Conservation (phyloP, 108 stramenopile species). For the Nitzschia sp. region DNA sequence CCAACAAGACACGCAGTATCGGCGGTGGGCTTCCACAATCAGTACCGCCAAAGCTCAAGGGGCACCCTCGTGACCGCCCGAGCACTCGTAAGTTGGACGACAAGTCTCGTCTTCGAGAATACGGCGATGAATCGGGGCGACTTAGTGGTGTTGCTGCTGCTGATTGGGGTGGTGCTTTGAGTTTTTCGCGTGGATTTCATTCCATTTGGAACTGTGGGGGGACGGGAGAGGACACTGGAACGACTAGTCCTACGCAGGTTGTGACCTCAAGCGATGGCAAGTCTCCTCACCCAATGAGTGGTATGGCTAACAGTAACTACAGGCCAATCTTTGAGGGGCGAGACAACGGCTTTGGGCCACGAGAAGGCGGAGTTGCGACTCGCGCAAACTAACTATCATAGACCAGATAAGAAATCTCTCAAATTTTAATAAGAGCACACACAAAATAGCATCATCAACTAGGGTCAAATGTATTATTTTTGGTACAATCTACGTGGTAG, state of each 20-base stretch:
- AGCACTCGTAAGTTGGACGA: conserved; percentile 31
- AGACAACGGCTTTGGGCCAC: conserved; percentile 24
- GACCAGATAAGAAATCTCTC: neutral
- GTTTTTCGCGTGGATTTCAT: conserved; percentile 61
- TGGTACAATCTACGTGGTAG: no score
- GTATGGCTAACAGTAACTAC: neutral
- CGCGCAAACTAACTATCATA: conserved; percentile 27
- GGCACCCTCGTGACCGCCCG: conserved; percentile 72
- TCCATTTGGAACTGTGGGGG: conserved; percentile 85
- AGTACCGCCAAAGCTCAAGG: conserved; percentile 73
- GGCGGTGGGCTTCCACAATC: conserved; percentile 17
- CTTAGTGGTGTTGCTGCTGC: conserved; percentile 27
- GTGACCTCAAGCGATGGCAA: conserved; percentile 14
- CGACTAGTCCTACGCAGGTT: conserved; percentile 51
- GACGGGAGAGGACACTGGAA: conserved; percentile 49
- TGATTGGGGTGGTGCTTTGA: conserved; percentile 74
- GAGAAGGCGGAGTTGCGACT: conserved; percentile 25
- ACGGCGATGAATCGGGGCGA: conserved; percentile 9
- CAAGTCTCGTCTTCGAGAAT: conserved; percentile 12
- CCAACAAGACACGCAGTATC: conserved; percentile 40
- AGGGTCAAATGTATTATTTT: no score
- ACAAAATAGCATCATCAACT: neutral
- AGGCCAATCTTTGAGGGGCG: conserved; percentile 41
- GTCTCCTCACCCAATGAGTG: conserved; percentile 9
- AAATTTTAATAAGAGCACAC: neutral